These are phyloP conservation scores for Phaeosphaeriaceae sp. DNA, from an alignment of 2,329 filamentous ascomycete species.

Conservation along the genomic window DNA sequence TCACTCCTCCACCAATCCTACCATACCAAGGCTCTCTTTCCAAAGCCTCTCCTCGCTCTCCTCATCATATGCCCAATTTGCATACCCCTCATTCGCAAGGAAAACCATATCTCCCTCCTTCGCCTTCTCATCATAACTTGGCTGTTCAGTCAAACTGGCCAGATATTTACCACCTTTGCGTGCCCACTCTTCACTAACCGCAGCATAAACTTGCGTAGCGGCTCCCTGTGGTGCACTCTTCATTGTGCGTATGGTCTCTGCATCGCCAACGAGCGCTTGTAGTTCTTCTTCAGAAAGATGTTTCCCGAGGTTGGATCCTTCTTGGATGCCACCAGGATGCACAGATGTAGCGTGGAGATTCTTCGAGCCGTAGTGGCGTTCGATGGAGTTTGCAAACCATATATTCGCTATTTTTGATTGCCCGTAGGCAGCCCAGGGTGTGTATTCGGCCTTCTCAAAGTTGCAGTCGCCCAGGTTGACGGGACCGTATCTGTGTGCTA, in stretches of 20 bases:
- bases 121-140: slow-evolving; percentile 10
- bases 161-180: slow-evolving; percentile 45
- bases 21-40: slow-evolving; percentile 28
- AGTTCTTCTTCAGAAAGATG: slow-evolving; percentile 9
- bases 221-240: slow-evolving; percentile 49
- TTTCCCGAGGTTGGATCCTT: slow-evolving; percentile 4
- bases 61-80: slow-evolving; percentile 31
- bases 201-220: slow-evolving; percentile 50
- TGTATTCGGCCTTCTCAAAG: slow-evolving; percentile 43
- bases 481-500: slow-evolving; percentile 46
- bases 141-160: background rate
- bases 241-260: slow-evolving; percentile 12
- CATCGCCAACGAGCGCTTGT: slow-evolving; percentile 1
- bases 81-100: slow-evolving; percentile 21
- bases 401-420: slow-evolving; percentile 60
- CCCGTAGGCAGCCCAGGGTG: slow-evolving; percentile 52
- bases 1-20: slow-evolving; percentile 1
- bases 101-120: slow-evolving; percentile 12
- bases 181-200: slow-evolving; percentile 40
- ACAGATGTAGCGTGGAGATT: slow-evolving; percentile 23
- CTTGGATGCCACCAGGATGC: slow-evolving; percentile 27
- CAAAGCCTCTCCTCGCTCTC: slow-evolving; percentile 41
- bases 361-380: slow-evolving; percentile 15
- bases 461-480: slow-evolving; percentile 52
- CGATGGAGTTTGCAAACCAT: slow-evolving; percentile 28